These are phyloP conservation scores for Penicillium thymicola DNA, from an alignment of 2,329 filamentous ascomycete genomes.

Conservation along the genomic window DNA sequence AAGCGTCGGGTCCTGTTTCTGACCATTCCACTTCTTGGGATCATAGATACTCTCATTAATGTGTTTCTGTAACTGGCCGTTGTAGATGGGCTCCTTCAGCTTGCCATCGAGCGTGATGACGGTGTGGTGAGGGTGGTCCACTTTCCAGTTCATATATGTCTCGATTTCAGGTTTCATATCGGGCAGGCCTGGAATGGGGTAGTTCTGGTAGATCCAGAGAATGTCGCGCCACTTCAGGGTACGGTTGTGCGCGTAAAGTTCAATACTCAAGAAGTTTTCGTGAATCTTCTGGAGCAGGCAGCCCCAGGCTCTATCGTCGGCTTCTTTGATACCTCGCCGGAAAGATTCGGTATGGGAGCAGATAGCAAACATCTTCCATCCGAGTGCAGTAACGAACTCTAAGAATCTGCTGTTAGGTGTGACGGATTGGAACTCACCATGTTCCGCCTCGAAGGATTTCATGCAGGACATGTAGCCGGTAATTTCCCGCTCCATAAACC, in stretches of 20 bases:
- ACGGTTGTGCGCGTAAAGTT: constrained; percentile 24
- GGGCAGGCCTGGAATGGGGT: neutral
- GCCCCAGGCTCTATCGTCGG: constrained; percentile 12
- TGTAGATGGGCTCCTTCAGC: neutral
- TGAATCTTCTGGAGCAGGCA: constrained; percentile 15
- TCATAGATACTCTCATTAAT: neutral
- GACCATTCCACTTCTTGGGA: neutral
- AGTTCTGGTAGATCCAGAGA: neutral
- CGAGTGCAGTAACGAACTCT: constrained; percentile 12
- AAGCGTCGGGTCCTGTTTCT: neutral
- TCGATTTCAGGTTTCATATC: neutral
- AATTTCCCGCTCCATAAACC: neutral
- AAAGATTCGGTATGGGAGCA: constrained; percentile 28
- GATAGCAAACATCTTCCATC: constrained; percentile 29
- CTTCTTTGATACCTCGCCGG: constrained; percentile 9
- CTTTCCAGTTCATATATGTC: neutral
- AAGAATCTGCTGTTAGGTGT: neutral
- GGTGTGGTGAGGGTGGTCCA: constrained; percentile 15
- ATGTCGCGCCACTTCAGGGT: constrained; percentile 25
- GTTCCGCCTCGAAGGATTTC: neutral
- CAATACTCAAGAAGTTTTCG: constrained; percentile 22
- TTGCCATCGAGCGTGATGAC: constrained; percentile 2
- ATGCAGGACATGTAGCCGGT: neutral
- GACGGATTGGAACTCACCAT: neutral
- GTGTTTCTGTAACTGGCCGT: neutral